Conservation (phyloP, 345 rosid species). For the Brassica rapa region DNA sequence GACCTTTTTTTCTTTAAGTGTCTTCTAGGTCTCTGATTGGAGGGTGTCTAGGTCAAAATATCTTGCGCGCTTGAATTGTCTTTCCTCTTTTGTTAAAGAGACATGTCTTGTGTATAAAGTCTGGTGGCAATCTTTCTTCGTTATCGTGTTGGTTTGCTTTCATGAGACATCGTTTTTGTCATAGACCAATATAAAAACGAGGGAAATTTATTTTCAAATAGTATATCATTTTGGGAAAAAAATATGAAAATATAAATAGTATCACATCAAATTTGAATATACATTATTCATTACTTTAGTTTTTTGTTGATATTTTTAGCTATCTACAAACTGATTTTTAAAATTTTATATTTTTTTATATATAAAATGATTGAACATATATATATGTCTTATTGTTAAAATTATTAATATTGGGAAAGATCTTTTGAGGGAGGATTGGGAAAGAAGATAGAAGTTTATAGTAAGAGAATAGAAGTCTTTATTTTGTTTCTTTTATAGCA, state of each 20-base stretch:
- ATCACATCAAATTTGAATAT: background rate
- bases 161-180: slow-evolving; percentile 24
- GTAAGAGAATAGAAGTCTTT: no score
- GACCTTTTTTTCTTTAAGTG: background rate
- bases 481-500: no score
- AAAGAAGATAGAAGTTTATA: no score
- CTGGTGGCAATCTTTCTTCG: background rate
- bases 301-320: background rate
- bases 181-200: background rate
- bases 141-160: background rate
- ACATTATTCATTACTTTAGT: background rate
- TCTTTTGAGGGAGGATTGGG: no score
- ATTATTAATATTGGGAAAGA: no score
- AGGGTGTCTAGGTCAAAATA: slow-evolving; percentile 3
- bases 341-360: background rate
- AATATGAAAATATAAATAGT: background rate
- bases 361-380: no score
- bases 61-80: background rate
- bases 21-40: background rate
- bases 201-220: background rate
- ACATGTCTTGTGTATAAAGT: background rate
- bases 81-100: slow-evolving; percentile 27
- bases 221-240: background rate
- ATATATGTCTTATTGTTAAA: no score
- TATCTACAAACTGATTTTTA: no score